A percentile compares a stretch with the other conserved stretches of the same genome.
These are phyloP conservation scores for Chrysophaeum taylorii DNA, from an alignment of 352 stramenopile genomes.

Conservation along the genomic window DNA sequence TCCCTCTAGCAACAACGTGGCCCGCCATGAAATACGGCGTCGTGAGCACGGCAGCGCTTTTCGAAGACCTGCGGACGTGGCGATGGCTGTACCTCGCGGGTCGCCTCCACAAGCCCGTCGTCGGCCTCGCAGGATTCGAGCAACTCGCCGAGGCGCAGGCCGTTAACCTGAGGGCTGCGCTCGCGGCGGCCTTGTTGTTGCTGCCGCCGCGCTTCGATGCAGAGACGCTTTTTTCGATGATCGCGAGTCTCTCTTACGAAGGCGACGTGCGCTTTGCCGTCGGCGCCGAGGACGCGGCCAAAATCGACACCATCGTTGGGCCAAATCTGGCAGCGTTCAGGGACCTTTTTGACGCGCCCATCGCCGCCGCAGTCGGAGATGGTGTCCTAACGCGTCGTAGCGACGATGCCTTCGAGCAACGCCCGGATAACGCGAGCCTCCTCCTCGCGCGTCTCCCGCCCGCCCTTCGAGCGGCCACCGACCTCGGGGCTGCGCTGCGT, in stretches of 20 bases:
- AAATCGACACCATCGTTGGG: neutral
- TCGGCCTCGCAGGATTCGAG: neutral
- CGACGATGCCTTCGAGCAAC: no score
- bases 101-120: constrained; percentile 4
- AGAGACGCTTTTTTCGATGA: neutral
- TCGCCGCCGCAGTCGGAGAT: neutral
- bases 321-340: neutral
- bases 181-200: neutral
- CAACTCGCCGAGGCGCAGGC: neutral
- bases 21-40: neutral
- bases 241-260: neutral
- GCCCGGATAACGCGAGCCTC: no score
- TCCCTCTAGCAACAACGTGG: neutral
- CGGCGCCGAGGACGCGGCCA: neutral
- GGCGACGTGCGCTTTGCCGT: neutral
- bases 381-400: no score
- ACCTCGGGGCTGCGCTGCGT: no score
- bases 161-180: neutral
- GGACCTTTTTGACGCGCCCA: neutral
- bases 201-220: neutral
- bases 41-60: neutral
- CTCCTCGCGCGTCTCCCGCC: no score
- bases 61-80: neutral
- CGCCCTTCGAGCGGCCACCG: neutral
- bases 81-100: neutral